Percentiles rank a stretch among this genome's conserved stretches.
phyloP scores from a whole-genome alignment of 495 filamentous ascomycete genomes.

The Daldinia caldariorum region DNA sequence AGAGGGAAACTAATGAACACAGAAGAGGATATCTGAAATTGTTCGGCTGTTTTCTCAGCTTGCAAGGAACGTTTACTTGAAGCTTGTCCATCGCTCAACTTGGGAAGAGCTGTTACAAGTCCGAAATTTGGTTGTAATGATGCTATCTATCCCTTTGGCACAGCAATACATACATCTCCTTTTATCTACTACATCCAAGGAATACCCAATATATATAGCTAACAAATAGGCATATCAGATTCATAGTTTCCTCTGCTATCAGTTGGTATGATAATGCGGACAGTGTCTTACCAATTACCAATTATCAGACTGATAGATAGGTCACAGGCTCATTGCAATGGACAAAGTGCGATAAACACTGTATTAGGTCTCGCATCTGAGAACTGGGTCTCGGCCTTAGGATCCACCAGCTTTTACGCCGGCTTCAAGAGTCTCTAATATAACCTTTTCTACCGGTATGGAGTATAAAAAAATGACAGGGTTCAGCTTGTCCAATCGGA shows the following conservation, averaged over 20 bases:
- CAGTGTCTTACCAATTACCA: too few relatives aligned
- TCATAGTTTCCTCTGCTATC: neutral
- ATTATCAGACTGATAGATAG: neutral
- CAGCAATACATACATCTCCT: neutral
- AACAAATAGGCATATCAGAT: neutral
- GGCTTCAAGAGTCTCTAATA: neutral
- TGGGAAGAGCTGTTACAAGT: neutral
- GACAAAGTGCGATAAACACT: conserved; percentile 1
- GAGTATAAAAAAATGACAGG: neutral
- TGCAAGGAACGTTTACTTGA: neutral
- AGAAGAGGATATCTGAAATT: conserved; percentile 14
- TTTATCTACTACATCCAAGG: neutral
- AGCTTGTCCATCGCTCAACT: conserved; percentile 25
- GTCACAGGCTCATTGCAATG: neutral
- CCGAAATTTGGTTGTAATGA: neutral
- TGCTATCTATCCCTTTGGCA: neutral
- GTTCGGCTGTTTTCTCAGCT: conserved; percentile 3
- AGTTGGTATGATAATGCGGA: neutral
- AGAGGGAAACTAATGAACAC: conserved; percentile 20
- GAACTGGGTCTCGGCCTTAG: neutral
- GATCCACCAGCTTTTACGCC: neutral
- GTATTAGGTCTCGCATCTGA: neutral
- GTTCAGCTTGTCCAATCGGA: neutral
- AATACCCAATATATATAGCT: neutral
- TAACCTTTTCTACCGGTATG: neutral